phyloP scores from a whole-genome alignment of 495 filamentous ascomycete genomes.

The Rhypophila decipiens region DNA sequence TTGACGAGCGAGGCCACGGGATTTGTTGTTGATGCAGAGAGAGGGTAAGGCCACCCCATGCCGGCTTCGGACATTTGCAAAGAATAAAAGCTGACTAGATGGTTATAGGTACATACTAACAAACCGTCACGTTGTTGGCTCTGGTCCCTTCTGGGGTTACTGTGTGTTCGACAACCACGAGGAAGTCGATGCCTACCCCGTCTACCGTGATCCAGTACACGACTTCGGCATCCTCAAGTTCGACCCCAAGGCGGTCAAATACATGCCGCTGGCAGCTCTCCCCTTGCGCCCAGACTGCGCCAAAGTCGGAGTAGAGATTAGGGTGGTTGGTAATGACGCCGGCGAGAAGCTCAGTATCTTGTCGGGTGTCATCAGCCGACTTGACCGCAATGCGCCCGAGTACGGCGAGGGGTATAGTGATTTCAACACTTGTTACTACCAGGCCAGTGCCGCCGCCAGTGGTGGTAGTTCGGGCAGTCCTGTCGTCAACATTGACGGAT shows the following conservation, averaged over 20 bases:
- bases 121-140: conserved; percentile 90
- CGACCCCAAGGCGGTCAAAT: conserved; percentile 90
- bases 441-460: conserved; percentile 92
- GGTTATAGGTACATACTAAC: conserved; percentile 62
- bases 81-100: conserved; percentile 25
- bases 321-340: conserved; percentile 97
- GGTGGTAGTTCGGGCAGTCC: conserved; percentile 96
- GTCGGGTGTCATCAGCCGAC: conserved; percentile 91
- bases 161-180: conserved; percentile 99
- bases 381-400: conserved; percentile 94
- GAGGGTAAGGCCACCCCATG: conserved; percentile 52
- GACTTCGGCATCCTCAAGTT: conserved; percentile 97
- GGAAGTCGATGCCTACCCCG: conserved; percentile 91
- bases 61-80: conserved; percentile 22
- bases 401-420: conserved; percentile 98
- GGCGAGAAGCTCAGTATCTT: conserved; percentile 98
- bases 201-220: conserved; percentile 97
- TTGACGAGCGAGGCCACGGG: conserved; percentile 93
- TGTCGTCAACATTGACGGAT: conserved; percentile 91
- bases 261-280: conserved; percentile 81
- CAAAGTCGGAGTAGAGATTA: conserved; percentile 84
- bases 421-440: conserved; percentile 99
- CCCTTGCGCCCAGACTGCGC: conserved; percentile 80
- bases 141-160: conserved; percentile 96
- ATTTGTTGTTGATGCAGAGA: conserved; percentile 95